These are phyloP conservation scores for Verticillium isaacii DNA, from an alignment of 2,329 filamentous ascomycete species.

Conservation along the genomic window DNA sequence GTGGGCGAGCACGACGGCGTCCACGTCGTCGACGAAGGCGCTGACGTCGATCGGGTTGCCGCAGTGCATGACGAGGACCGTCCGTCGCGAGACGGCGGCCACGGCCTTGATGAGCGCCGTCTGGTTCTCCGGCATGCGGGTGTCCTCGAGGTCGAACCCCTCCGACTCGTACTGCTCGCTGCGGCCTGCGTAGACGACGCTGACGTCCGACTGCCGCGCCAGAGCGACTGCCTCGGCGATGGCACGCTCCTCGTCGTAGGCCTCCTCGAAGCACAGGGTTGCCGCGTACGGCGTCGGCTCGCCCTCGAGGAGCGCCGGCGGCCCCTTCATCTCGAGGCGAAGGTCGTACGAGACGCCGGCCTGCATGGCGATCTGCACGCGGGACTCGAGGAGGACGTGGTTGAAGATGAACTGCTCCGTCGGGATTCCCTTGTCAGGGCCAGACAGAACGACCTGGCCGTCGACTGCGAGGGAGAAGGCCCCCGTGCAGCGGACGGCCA, in stretches of 20 bases:
- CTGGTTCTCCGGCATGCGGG: slow-evolving; percentile 9
- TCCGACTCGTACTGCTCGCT: slow-evolving; percentile 12
- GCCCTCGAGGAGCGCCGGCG: slow-evolving; percentile 5
- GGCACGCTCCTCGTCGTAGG: slow-evolving; percentile 4
- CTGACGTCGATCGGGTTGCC: slow-evolving; percentile 7
- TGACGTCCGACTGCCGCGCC: slow-evolving; percentile 5
- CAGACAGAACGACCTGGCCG: slow-evolving; percentile 8
- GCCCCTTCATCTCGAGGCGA: slow-evolving; percentile 7
- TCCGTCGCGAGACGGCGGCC: slow-evolving; percentile 2
- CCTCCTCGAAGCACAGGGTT: slow-evolving; percentile 8
- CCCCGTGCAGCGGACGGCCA: slow-evolving; percentile 11
- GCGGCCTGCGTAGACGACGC: slow-evolving; percentile 11
- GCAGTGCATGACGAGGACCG: slow-evolving; percentile 5
- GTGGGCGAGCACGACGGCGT: slow-evolving; percentile 9
- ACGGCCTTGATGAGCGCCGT: slow-evolving; percentile 10
- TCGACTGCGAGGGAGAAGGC: slow-evolving; percentile 9
- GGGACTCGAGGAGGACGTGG: slow-evolving; percentile 13
- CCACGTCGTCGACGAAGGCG: slow-evolving; percentile 8
- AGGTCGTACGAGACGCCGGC: slow-evolving; percentile 9
- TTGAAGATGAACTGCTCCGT: slow-evolving; percentile 16
- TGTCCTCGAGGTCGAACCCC: slow-evolving; percentile 10
- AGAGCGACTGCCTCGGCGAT: slow-evolving; percentile 8
- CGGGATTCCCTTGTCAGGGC: slow-evolving; percentile 8
- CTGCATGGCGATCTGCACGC: slow-evolving; percentile 6
- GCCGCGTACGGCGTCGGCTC: slow-evolving; percentile 10